Conservation (phyloP, 176 grass and related monocot species). For the Metroxylon sagu region DNA sequence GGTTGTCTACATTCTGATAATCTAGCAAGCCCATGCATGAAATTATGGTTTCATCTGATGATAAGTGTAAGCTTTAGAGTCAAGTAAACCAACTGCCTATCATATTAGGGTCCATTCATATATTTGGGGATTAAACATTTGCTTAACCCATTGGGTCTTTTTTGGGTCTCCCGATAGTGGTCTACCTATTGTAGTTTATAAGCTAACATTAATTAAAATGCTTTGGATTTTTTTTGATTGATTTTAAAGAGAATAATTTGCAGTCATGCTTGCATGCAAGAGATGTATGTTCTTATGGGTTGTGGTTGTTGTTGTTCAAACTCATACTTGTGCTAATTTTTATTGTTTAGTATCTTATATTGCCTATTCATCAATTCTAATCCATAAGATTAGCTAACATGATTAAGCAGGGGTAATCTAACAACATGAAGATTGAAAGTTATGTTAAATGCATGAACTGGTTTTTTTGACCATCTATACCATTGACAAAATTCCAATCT, state of each 20-base stretch:
- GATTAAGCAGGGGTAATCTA: too few relatives aligned
- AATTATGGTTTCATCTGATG: conserved; percentile 26
- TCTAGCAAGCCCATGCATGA: conserved; percentile 27
- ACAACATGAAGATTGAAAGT: too few relatives aligned
- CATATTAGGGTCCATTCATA: background rate
- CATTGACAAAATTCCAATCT: too few relatives aligned
- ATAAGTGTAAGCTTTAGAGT: conserved; percentile 33
- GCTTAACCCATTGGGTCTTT: background rate
- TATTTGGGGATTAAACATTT: background rate
- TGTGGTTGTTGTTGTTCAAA: background rate
- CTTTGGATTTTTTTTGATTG: too few relatives aligned
- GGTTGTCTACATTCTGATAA: background rate
- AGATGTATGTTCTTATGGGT: background rate
- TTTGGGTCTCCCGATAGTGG: too few relatives aligned
- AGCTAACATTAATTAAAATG: too few relatives aligned
- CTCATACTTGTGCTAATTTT: background rate
- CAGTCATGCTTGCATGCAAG: background rate
- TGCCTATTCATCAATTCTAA: background rate
- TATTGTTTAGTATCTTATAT: background rate
- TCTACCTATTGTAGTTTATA: too few relatives aligned
- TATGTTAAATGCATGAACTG: too few relatives aligned
- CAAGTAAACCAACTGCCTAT: conserved; percentile 7
- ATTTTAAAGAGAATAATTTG: background rate
- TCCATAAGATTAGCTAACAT: too few relatives aligned
- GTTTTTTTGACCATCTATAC: too few relatives aligned